Base-by-base conservation (phyloP, 768 basidiomycete genomes). In the Boletus subparvulus region DNA sequence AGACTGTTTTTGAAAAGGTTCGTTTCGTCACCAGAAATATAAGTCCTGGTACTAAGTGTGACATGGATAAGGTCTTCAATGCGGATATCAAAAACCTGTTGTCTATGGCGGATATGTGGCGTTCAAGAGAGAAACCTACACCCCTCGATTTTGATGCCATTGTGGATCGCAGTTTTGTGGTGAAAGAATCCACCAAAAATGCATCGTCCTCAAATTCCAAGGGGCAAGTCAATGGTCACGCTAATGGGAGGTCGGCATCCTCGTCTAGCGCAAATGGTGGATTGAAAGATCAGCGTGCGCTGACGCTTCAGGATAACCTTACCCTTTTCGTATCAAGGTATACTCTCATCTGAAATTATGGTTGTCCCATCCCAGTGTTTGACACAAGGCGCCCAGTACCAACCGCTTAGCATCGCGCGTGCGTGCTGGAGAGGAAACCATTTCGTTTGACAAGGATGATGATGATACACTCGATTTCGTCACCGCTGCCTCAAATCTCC, bases 51-150 rank as follows among this genome's bases (percentile, higher is more conserved):
- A 30, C 41, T 61, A 8, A 65, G 19, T 14, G 21, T 43, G 21
- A 36, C 28, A 1, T 35, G 47, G 6, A 42, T 3, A 65, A 97
- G 94, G 91, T 97, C 17, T 99, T 95, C 78, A 80, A 86, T 53
- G 70, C 81, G 3, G 97, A 99, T 65, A 93, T 98, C 62, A 80
- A 82, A 49, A 93, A 96, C 54, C 79, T 99, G 0, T 78, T 99
- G 32, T 83, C 82, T 17, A 99, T 99, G 97, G 74, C 84, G 14
- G 97, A 98, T 65, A 98, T 99, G 94, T 99, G 97, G 97, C 86
- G 86, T 33, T 83, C 88, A 7, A 83, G 96, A 40, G 83, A 86
- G n/a, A 88, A 88, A 50, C 97, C 97, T 1, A 83, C 81, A 0
- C 87, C 95, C 1, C 81, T 99, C 28, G 85, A 90, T 56, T 94